phyloP scores from a whole-genome alignment of 805 yeast genomes.

The Kuraishia ogatae region DNA sequence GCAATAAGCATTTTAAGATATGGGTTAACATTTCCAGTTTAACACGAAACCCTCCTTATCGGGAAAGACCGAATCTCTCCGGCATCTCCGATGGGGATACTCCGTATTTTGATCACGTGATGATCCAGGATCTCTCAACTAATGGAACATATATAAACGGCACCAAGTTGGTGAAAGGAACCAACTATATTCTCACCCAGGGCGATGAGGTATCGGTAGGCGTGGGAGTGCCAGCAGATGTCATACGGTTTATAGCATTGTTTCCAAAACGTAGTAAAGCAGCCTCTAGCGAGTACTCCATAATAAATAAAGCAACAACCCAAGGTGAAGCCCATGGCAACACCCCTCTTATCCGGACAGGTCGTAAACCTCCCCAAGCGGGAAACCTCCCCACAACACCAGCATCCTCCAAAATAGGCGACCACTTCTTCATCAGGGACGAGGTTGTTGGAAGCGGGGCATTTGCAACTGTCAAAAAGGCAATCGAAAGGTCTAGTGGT shows the following conservation, averaged over 20 bases:
- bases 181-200: slow-evolving; percentile 74
- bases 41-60: not conserved
- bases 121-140: slow-evolving; percentile 74
- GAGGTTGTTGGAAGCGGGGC: slow-evolving; percentile 97
- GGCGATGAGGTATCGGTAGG: slow-evolving; percentile 95
- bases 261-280: slow-evolving; percentile 27
- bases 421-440: slow-evolving; percentile 64
- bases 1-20: slow-evolving; percentile 62
- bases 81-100: slow-evolving; percentile 11
- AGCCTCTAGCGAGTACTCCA: slow-evolving; percentile 22
- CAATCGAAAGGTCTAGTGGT: slow-evolving; percentile 79
- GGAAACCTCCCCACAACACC: not conserved
- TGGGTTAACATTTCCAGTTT: slow-evolving; percentile 56
- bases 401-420: slow-evolving; percentile 9
- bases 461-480: slow-evolving; percentile 90
- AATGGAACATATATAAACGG: slow-evolving; percentile 90
- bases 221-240: slow-evolving; percentile 70
- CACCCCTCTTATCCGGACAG: not conserved
- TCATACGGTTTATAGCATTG: slow-evolving; percentile 41
- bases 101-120: slow-evolving; percentile 18
- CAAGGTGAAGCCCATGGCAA: slow-evolving; percentile 8
- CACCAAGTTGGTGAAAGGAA: slow-evolving; percentile 60
- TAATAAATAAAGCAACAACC: slow-evolving; percentile 15
- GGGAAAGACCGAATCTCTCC: not conserved
- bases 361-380: not conserved